Conservation (phyloP, 73 alveolate species). For the Paramecium bursaria region DNA sequence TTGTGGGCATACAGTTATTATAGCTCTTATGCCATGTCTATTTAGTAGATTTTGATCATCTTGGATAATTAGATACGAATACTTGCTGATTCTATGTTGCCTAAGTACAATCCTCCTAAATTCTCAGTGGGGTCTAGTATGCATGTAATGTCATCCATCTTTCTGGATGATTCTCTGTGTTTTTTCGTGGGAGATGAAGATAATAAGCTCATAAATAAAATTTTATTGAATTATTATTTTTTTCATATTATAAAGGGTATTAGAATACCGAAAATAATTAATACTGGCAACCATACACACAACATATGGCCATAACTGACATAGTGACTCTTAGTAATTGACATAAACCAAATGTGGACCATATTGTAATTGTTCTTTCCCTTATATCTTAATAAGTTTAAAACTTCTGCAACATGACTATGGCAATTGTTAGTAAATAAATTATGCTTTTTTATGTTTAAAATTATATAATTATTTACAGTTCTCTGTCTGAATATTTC, state of each 20-base stretch:
- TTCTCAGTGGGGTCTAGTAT: constrained; percentile 11
- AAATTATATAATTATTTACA: too few species aligned
- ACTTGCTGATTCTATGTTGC: constrained; percentile 64
- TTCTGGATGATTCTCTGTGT: too few species aligned
- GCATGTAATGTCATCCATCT: constrained; percentile 28
- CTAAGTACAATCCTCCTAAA: constrained; percentile 63
- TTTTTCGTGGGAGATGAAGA: too few species aligned
- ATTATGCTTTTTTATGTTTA: too few species aligned
- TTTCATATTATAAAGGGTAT: too few species aligned
- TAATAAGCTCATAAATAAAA: too few species aligned
- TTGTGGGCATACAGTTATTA: constrained; percentile 15
- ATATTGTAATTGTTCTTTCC: constrained; percentile 74
- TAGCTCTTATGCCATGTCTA: constrained; percentile 8
- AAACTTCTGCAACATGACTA: constrained; percentile 77
- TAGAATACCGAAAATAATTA: too few species aligned
- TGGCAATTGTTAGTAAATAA: constrained; percentile 77
- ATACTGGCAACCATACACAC: too few species aligned
- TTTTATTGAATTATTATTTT: too few species aligned
- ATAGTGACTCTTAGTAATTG: constrained; percentile 66
- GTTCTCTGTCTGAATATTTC: too few species aligned
- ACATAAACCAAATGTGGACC: constrained; percentile 77
- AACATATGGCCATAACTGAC: constrained; percentile 41
- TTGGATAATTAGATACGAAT: neutral
- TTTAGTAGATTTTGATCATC: neutral
- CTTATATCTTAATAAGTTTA: constrained; percentile 69